These are phyloP conservation scores for Neofusicoccum sp. DNA, from an alignment of 2,329 filamentous ascomycete species.

Conservation along the genomic window DNA sequence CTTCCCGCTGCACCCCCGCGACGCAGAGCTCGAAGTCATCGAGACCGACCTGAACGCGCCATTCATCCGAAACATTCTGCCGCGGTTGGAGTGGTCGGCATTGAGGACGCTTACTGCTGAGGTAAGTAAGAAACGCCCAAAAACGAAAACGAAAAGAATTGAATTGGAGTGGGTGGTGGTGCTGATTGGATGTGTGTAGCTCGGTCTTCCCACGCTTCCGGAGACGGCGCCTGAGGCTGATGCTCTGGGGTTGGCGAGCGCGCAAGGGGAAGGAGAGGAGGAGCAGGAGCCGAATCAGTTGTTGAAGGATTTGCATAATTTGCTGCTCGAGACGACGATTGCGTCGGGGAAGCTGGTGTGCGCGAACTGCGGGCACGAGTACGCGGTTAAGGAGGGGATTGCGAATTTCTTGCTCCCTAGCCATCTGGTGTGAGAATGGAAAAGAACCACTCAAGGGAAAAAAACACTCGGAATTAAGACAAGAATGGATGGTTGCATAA, in stretches of 20 bases:
- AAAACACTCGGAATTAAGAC: not conserved
- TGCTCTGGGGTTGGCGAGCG: conserved; percentile 25
- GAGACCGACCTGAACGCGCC: conserved; percentile 79
- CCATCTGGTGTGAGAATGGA: conserved; percentile 68
- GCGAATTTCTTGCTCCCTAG: conserved; percentile 94
- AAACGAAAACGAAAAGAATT: not conserved
- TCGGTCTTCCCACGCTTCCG: conserved; percentile 77
- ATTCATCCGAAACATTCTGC: conserved; percentile 82
- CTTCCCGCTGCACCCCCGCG: conserved; percentile 89
- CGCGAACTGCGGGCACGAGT: conserved; percentile 89
- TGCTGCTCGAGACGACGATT: conserved; percentile 89
- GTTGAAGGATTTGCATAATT: conserved; percentile 74
- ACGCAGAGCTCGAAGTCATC: conserved; percentile 85
- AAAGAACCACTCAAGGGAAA: not conserved
- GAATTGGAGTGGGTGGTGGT: not conserved
- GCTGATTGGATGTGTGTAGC: conserved; percentile 50
- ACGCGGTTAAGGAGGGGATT: conserved; percentile 92
- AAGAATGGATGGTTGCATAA: too few species aligned
- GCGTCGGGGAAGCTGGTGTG: conserved; percentile 87
- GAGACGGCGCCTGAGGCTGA: conserved; percentile 31
- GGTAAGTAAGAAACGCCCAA: conserved; percentile 50
- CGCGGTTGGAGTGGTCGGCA: conserved; percentile 85
- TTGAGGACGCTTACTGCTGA: conserved; percentile 75
- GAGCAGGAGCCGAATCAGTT: conserved; percentile 63
- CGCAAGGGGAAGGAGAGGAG: conserved; percentile 31